Base-by-base conservation (phyloP, 116 monocot species). In the Posidonia oceanica region DNA sequence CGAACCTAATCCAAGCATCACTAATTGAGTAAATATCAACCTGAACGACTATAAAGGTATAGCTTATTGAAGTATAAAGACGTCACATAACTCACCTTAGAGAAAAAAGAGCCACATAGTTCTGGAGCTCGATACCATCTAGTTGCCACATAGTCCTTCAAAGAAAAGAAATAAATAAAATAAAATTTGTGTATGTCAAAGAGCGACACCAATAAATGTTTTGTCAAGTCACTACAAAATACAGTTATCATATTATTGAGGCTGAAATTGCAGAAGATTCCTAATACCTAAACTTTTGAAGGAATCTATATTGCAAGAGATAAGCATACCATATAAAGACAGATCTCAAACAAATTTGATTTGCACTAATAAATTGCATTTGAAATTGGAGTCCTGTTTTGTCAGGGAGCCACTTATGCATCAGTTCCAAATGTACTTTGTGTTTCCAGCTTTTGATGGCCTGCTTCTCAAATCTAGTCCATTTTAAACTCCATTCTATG, bases 81-180 rank as follows among this genome's bases (percentile, higher is more conserved):
- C 36, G 3, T 69, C 22, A 20, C 22, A 78, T 14, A 36, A 7
- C 72, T 86, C 59, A 82, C 87, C 71, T 87, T 84, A 4, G 87
- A 81, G 72, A 81, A 87, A 73, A 87, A 87, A 17, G 84, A 87
- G 14, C 87, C 87, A 77, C 87, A 87, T 57, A 87, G 71, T 72
- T 87, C 87, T 64, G 87, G 87, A 76, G 87, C 87, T 60, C 87
- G 81, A 59, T 87, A 87, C 87, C 84, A 87, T 36, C 87, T 84
- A 68, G 84, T 87, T 68, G 84, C 84, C 64, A 82, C 87, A 63
- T 87, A 84, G 70, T 87, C 87, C 87, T 87, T 64, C 21, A 72
- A 71, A 70, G 38, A 52, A 76, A 70, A 7, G 37, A 73, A 52
- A 56, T 64, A 58, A n/a, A 29, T 29, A 29, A 29, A 29, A 29